These are phyloP conservation scores for Collariella sp. DNA, from an alignment of 495 filamentous ascomycete species.

Conservation along the genomic window DNA sequence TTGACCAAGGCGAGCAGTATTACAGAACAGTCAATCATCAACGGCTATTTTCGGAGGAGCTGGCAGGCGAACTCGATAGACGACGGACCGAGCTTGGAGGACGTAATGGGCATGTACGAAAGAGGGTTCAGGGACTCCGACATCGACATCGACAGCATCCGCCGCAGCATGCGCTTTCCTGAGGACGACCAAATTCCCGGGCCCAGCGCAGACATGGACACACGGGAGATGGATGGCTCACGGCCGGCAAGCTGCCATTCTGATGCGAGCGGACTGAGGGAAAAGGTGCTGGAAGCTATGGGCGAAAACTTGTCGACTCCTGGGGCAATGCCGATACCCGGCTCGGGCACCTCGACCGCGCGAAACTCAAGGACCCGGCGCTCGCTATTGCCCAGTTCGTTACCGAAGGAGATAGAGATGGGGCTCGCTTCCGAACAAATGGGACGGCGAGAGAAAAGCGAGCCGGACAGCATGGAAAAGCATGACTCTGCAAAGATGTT, in stretches of 20 bases:
- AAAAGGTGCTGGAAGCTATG: slow-evolving; percentile 38
- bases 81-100: slow-evolving; percentile 76
- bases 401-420: slow-evolving; percentile 26
- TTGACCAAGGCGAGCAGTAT: slow-evolving; percentile 71
- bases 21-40: slow-evolving; percentile 46
- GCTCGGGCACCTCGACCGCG: slow-evolving; percentile 13
- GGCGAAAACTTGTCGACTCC: slow-evolving; percentile 31
- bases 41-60: slow-evolving; percentile 39
- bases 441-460: slow-evolving; percentile 9
- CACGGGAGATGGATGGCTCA: slow-evolving; percentile 13
- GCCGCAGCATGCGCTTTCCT: slow-evolving; percentile 24
- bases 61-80: slow-evolving; percentile 46
- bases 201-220: slow-evolving; percentile 17
- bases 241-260: slow-evolving; percentile 27
- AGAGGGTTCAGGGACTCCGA: slow-evolving; percentile 64
- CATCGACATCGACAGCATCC: slow-evolving; percentile 31
- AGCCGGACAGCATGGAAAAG: slow-evolving; percentile 17
- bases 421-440: slow-evolving; percentile 24
- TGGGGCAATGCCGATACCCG: slow-evolving; percentile 15
- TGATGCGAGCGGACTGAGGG: slow-evolving; percentile 29
- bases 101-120: slow-evolving; percentile 89
- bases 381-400: slow-evolving; percentile 25
- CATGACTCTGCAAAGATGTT: slow-evolving; percentile 27
- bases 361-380: slow-evolving; percentile 37
- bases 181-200: slow-evolving; percentile 30